Evolutionary conservation across 139 green algal species (phyloP).

Genomic region (Auxenochlorella protothecoides): DNA sequence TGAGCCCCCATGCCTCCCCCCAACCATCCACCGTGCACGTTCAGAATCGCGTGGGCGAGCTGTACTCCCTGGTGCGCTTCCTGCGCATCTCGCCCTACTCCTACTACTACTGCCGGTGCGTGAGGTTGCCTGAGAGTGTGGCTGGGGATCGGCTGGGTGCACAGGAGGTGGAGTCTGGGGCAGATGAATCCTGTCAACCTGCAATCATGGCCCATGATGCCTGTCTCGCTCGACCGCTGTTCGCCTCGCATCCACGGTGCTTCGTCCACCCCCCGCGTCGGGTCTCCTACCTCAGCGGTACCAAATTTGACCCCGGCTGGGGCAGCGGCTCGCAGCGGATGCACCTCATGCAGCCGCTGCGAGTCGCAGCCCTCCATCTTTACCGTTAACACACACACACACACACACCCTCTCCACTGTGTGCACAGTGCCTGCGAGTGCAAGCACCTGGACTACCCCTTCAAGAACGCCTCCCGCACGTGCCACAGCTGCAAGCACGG

Average conservation of each 20-base stretch:
- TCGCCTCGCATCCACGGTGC: too few relatives aligned
- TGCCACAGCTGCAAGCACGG: slow-evolving; percentile 30
- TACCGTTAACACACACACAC: not conserved
- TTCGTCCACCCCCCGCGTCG: too few relatives aligned
- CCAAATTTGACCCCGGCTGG: too few relatives aligned
- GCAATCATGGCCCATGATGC: too few relatives aligned
- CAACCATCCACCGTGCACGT: not conserved
- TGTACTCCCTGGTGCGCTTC: slow-evolving; percentile 87
- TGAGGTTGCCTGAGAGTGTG: not conserved
- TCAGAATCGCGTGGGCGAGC: slow-evolving; percentile 83
- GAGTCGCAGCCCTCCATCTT: not conserved
- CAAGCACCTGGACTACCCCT: slow-evolving; percentile 62
- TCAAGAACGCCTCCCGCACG: slow-evolving; percentile 16
- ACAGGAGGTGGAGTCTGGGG: too few relatives aligned
- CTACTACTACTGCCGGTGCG: slow-evolving; percentile 87
- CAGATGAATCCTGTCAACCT: too few relatives aligned
- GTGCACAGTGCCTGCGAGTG: slow-evolving; percentile 40
- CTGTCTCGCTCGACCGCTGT: too few relatives aligned
- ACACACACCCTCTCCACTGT: not conserved
- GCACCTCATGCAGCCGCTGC: too few relatives aligned
- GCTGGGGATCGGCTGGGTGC: too few relatives aligned
- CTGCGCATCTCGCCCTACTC: slow-evolving; percentile 76
- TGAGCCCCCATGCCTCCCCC: too few relatives aligned
- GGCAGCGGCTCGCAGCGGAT: too few relatives aligned
- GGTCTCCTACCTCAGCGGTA: too few relatives aligned